Base-by-base conservation (phyloP, 331 rosid species). In the Malus hybrid region DNA sequence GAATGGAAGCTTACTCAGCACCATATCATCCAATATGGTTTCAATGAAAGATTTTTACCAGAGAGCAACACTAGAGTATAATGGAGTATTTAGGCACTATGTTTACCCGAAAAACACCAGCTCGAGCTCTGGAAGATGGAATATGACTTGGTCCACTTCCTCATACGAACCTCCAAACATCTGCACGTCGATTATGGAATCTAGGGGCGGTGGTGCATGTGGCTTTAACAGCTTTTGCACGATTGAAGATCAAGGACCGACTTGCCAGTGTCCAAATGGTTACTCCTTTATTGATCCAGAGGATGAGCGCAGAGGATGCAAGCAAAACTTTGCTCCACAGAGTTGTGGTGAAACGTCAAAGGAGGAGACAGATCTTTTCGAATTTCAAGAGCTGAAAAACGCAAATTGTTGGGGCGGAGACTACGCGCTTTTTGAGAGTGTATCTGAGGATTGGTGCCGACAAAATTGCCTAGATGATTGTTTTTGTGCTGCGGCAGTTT, bases 231-330 rank as follows among this genome's bases (percentile, higher is more conserved):
- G 80, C 74, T 29, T 36, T 7, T 80, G 78, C 4, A 4, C 3
- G 27, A 33, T 6, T 1, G 63, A 15, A n/a, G 31, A 48, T 8
- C 24, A 63, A 3, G 60, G 77, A 31, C 80, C 76, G 15, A 6
- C 1, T 28, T 74, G 83, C 50, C 9, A 13, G 0, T 80, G 83
- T 67, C 83, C 76, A 2, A 2, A 28, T 1, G 76, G 76, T 46
- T 80, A 68, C 52, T 33, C 34, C n/a, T 80, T 67, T 29, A 34
- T 74, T 24, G 79, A 80, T 74, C 52, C 73, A 2, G 32, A 80
- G 7, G 76, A 80, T 34, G 71, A 18, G 39, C 22, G 9, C 31
- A 34, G 29, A 74, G 83, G 79, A 27, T 69, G 83, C 65, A 74
- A 74, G 55, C 33, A 14, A 46, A n/a, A 7, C 33, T 75, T 75